A percentile compares a stretch with the other conserved stretches of the same genome.
These are phyloP conservation scores for Ceratobasidium sp. DNA, from an alignment of 1,284 basidiomycete species.

Conservation along the genomic window DNA sequence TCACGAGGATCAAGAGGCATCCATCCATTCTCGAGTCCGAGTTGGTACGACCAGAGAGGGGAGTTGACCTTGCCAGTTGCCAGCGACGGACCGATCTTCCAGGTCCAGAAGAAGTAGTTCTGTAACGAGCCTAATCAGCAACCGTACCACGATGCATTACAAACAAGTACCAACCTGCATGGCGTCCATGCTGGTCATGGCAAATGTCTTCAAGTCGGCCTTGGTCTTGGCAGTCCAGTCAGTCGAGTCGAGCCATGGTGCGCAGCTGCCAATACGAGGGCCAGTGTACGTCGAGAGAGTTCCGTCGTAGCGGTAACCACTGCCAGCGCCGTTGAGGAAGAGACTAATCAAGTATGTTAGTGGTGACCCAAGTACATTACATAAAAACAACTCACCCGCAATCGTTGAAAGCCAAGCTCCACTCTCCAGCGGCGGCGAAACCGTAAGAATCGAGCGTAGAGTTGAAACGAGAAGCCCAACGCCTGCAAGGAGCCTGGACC, in stretches of 20 bases:
- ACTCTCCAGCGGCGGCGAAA: slow-evolving; percentile 77
- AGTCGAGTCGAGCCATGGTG: slow-evolving; percentile 67
- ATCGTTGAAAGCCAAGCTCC: slow-evolving; percentile 77
- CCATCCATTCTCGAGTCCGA: slow-evolving; percentile 82
- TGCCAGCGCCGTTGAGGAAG: slow-evolving; percentile 82
- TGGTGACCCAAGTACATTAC: not conserved
- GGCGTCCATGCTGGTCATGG: slow-evolving; percentile 60
- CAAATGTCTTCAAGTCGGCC: slow-evolving; percentile 66
- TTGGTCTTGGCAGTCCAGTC: slow-evolving; percentile 69
- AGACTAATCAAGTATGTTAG: slow-evolving; percentile 56
- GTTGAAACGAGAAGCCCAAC: slow-evolving; percentile 57
- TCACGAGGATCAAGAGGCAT: slow-evolving; percentile 81
- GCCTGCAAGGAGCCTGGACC: slow-evolving; percentile 51
- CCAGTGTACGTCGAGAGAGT: slow-evolving; percentile 55
- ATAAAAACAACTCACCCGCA: slow-evolving; percentile 60
- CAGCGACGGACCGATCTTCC: slow-evolving; percentile 76
- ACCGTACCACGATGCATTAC: not conserved
- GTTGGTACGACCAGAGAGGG: slow-evolving; percentile 84
- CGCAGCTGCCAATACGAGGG: slow-evolving; percentile 47
- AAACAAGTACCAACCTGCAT: slow-evolving; percentile 52
- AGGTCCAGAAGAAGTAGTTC: slow-evolving; percentile 71
- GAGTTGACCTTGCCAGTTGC: slow-evolving; percentile 68
- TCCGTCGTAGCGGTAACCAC: slow-evolving; percentile 63
- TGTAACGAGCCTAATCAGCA: slow-evolving; percentile 54
- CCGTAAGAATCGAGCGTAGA: slow-evolving; percentile 65